Conservation (phyloP, 805 yeast species). For the Ogataea parapolymorpha region DNA sequence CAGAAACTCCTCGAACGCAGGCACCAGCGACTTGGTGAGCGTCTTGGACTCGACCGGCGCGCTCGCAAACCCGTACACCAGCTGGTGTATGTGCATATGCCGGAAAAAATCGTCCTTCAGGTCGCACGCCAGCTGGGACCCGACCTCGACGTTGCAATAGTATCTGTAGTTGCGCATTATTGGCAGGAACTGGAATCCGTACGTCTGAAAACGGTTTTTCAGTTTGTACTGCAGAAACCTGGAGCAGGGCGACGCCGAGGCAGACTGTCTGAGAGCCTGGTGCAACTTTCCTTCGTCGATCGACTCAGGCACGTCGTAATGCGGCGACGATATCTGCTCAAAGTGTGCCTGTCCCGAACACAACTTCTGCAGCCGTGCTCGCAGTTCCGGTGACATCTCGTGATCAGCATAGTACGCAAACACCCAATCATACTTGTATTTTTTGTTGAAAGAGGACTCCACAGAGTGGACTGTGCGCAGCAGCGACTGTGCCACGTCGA, state of each 20-base stretch:
- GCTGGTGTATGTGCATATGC: slow-evolving; percentile 36
- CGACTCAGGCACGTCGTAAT: slow-evolving; percentile 65
- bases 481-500: slow-evolving; percentile 8
- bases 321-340: slow-evolving; percentile 52
- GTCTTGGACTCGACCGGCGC: slow-evolving; percentile 26
- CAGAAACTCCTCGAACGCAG: slow-evolving; percentile 42
- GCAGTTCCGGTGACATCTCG: slow-evolving; percentile 65
- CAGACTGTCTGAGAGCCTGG: slow-evolving; percentile 38
- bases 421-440: slow-evolving; percentile 85
- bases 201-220: slow-evolving; percentile 54
- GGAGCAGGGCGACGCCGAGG: slow-evolving; percentile 26
- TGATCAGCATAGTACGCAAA: slow-evolving; percentile 61
- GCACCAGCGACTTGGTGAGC: slow-evolving; percentile 36
- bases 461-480: slow-evolving; percentile 43
- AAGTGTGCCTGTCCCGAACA: slow-evolving; percentile 69
- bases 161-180: slow-evolving; percentile 45
- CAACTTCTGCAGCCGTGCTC: slow-evolving; percentile 52
- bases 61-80: slow-evolving; percentile 43
- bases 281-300: slow-evolving; percentile 56
- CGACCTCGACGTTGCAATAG: slow-evolving; percentile 59
- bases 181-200: slow-evolving; percentile 41
- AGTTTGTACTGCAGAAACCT: slow-evolving; percentile 45
- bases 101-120: slow-evolving; percentile 52
- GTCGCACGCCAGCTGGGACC: slow-evolving; percentile 51
- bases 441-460: slow-evolving; percentile 77